Conservation (phyloP, 805 yeast species). For the Cyberlindnera veronae region DNA sequence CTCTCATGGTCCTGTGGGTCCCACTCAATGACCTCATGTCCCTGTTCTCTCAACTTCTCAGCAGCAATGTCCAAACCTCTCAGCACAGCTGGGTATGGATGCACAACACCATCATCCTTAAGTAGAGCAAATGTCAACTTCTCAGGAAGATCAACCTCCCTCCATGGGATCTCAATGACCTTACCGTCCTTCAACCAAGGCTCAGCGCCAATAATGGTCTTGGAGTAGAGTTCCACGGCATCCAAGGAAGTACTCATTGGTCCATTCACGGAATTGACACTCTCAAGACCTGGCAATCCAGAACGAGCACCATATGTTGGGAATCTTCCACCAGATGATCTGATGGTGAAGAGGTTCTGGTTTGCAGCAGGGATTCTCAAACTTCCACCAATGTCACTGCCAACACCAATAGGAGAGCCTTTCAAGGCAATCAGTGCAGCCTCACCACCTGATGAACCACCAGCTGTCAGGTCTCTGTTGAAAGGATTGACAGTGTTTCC, state of each 20-base stretch:
- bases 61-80: conserved; percentile 40
- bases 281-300: conserved; percentile 27
- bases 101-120: conserved; percentile 40
- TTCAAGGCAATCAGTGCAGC: conserved; percentile 42
- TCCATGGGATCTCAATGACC: conserved; percentile 41
- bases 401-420: conserved; percentile 51
- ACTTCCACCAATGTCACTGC: conserved; percentile 53
- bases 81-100: conserved; percentile 47
- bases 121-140: conserved; percentile 41
- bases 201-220: conserved; percentile 30
- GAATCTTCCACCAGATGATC: conserved; percentile 45
- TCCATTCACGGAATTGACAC: conserved; percentile 44
- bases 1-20: conserved; percentile 38
- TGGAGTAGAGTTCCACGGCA: conserved; percentile 34
- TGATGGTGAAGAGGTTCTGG: conserved; percentile 39
- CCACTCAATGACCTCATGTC: conserved; percentile 52
- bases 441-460: conserved; percentile 56
- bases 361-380: conserved; percentile 46
- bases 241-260: conserved; percentile 41
- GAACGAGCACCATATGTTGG: conserved; percentile 29
- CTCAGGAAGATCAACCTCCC: conserved; percentile 31
- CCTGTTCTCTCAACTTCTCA: conserved; percentile 35
- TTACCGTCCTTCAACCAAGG: conserved; percentile 45
- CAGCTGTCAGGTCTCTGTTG: conserved; percentile 41
- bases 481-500: conserved; percentile 47